phyloP scores from a whole-genome alignment of 371 early-diverging fungal species.

The Mucor irregularis region DNA sequence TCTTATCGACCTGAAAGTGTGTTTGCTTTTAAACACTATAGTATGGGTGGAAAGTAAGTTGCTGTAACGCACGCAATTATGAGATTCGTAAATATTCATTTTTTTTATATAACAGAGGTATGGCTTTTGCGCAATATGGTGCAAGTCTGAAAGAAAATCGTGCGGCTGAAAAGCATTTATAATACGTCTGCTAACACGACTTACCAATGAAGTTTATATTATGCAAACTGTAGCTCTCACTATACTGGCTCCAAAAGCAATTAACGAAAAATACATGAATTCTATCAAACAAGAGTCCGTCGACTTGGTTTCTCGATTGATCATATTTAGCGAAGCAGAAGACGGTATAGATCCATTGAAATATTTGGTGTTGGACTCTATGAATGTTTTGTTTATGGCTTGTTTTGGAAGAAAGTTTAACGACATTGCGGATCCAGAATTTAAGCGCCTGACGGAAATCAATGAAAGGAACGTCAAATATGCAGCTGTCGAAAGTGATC shows the following conservation, averaged over 20 bases:
- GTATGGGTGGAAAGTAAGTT: slow-evolving; percentile 7
- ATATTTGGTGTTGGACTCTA: neutral
- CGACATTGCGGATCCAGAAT: slow-evolving; percentile 6
- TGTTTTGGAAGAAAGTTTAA: neutral
- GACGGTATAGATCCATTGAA: neutral
- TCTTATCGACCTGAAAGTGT: slow-evolving; percentile 7
- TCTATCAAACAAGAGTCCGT: neutral
- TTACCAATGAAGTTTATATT: neutral
- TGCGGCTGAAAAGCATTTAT: neutral
- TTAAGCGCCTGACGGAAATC: neutral
- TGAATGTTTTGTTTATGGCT: slow-evolving; percentile 12
- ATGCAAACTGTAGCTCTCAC: neutral
- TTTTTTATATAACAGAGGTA: slow-evolving; percentile 2
- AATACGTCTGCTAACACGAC: too few relatives aligned
- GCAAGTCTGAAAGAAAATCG: neutral
- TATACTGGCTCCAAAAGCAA: slow-evolving; percentile 7
- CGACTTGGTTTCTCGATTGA: slow-evolving; percentile 1
- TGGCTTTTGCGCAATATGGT: slow-evolving; percentile 8
- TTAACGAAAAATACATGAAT: neutral
- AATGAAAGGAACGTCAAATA: neutral
- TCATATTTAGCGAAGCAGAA: neutral
- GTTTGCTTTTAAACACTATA: neutral
- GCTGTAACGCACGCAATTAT: neutral
- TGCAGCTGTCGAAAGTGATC: slow-evolving; percentile 2
- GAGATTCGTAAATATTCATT: neutral